phyloP scores from a whole-genome alignment of 768 basidiomycete genomes.

The Calocera cornea region DNA sequence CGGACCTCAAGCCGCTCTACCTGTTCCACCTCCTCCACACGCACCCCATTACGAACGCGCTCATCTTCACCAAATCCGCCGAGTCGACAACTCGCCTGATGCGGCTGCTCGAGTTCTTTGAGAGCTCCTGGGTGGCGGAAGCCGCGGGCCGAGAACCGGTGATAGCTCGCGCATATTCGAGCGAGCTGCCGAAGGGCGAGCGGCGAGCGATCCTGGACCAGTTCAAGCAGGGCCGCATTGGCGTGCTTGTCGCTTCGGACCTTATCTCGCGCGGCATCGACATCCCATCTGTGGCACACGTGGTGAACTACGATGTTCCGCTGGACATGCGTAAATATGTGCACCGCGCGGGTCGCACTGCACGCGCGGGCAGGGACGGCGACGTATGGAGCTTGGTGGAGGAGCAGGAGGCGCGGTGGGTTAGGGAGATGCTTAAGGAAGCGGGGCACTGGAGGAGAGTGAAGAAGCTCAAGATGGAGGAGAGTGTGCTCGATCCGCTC shows the following conservation, averaged over 20 bases:
- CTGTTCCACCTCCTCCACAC: slow-evolving; percentile 74
- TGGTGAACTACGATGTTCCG: slow-evolving; percentile 89
- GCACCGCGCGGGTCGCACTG: slow-evolving; percentile 91
- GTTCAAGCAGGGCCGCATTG: slow-evolving; percentile 67
- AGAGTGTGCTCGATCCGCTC: slow-evolving; percentile 45
- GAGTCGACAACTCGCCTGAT: slow-evolving; percentile 79
- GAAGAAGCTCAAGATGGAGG: slow-evolving; percentile 50
- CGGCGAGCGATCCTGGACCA: slow-evolving; percentile 63
- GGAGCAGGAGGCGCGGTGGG: slow-evolving; percentile 60
- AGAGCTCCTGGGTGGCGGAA: slow-evolving; percentile 25
- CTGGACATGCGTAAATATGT: slow-evolving; percentile 98
- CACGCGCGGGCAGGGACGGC: slow-evolving; percentile 76
- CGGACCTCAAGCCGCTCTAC: slow-evolving; percentile 73
- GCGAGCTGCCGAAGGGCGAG: slow-evolving; percentile 61
- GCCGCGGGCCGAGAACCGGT: slow-evolving; percentile 13
- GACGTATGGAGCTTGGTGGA: slow-evolving; percentile 93
- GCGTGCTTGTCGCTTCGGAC: slow-evolving; percentile 95
- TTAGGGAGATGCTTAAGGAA: slow-evolving; percentile 57
- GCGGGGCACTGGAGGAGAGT: slow-evolving; percentile 58
- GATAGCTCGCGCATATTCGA: slow-evolving; percentile 65
- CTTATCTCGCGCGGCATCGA: slow-evolving; percentile 92
- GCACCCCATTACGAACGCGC: slow-evolving; percentile 46
- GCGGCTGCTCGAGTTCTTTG: slow-evolving; percentile 67
- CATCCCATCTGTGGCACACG: slow-evolving; percentile 80
- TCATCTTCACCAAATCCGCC: slow-evolving; percentile 95